Conservation (phyloP, 352 stramenopile species). For the Globisporangium nodosum region DNA sequence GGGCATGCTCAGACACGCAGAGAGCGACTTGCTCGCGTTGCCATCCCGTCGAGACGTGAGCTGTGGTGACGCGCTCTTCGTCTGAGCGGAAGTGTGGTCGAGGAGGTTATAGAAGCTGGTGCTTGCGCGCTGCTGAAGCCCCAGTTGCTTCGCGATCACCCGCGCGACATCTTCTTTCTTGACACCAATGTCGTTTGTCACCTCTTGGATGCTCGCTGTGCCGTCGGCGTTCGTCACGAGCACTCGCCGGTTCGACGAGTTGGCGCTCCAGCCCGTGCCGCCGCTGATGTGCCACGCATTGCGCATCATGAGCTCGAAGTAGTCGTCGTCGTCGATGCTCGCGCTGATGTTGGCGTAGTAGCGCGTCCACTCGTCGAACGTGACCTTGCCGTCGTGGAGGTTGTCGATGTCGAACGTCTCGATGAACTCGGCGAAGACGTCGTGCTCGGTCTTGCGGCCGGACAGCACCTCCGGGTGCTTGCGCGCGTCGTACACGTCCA, state of each 20-base stretch:
- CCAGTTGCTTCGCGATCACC: conserved; percentile 25
- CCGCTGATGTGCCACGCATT: conserved; percentile 74
- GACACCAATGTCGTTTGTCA: conserved; percentile 41
- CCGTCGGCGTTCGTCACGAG: conserved; percentile 60
- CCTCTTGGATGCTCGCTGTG: conserved; percentile 34
- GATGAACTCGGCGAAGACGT: conserved; percentile 80
- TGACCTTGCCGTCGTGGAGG: conserved; percentile 49
- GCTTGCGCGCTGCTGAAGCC: conserved; percentile 9
- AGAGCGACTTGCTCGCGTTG: conserved; percentile 45
- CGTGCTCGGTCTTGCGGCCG: conserved; percentile 65
- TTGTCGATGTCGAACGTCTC: conserved; percentile 68
- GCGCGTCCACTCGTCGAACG: conserved; percentile 56
- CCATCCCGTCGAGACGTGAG: conserved; percentile 18
- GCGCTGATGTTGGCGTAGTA: conserved; percentile 90
- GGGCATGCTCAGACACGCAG: conserved; percentile 40
- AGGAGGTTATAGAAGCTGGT: conserved; percentile 55
- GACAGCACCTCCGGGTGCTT: conserved; percentile 82
- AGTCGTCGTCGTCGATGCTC: conserved; percentile 88
- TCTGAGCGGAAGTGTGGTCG: conserved; percentile 35
- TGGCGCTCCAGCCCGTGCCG: conserved; percentile 42
- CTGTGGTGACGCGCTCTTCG: conserved; percentile 12
- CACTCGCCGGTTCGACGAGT: conserved; percentile 56
- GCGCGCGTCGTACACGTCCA: conserved; percentile 74
- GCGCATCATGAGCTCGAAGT: conserved; percentile 91
- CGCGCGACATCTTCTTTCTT: conserved; percentile 22